Evolutionary conservation across 78 protist genomes (phyloP).

Genomic region (Protostelium mycophagum): DNA sequence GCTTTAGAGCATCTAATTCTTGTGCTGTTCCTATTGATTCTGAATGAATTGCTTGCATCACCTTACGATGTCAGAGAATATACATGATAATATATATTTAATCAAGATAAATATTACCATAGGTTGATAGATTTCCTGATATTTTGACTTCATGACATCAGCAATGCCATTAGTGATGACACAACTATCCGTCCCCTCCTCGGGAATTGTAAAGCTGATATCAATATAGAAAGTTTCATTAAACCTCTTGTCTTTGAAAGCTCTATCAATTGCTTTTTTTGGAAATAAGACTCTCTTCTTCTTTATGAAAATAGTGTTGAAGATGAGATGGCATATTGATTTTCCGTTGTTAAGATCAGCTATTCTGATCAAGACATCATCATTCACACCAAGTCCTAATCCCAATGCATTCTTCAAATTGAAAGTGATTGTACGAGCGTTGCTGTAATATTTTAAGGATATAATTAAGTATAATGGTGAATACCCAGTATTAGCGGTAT

Average conservation of each 20-base stretch:
- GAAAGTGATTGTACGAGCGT: background rate
- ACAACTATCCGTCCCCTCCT: background rate
- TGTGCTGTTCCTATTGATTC: background rate
- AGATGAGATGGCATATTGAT: background rate
- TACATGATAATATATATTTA: too few relatives aligned
- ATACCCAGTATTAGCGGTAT: background rate
- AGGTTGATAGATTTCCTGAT: background rate
- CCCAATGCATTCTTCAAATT: background rate
- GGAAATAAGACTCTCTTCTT: background rate
- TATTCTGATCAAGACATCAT: background rate
- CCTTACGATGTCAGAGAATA: too few relatives aligned
- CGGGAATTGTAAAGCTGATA: background rate
- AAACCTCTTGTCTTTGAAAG: background rate
- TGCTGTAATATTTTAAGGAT: too few relatives aligned
- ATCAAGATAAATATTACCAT: background rate
- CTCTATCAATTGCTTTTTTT: background rate
- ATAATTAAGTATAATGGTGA: too few relatives aligned
- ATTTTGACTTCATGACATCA: background rate
- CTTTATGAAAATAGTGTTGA: background rate
- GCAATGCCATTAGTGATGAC: background rate
- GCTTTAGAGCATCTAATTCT: background rate
- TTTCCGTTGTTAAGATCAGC: background rate
- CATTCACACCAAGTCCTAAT: background rate
- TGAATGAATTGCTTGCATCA: background rate
- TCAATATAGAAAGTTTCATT: background rate